Base-by-base conservation (phyloP, 164 flowering plant species). In the Chloranthus sessilifolius region DNA sequence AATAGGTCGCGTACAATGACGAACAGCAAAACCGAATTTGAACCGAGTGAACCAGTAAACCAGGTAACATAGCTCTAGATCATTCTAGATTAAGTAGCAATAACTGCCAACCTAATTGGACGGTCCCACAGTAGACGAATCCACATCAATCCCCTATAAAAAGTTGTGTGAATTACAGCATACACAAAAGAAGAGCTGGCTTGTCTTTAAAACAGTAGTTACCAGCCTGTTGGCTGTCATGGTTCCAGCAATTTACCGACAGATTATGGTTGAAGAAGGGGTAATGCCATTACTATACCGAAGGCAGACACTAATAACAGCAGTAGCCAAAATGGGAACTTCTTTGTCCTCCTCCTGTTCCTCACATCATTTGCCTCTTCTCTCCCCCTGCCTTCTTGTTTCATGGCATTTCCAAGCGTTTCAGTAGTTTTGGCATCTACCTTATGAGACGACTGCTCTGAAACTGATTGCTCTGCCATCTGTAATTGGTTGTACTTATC, bases 231-330 rank as follows among this genome's bases (percentile, higher is more conserved):
- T n/a, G n/a, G n/a, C n/a, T n/a, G n/a, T n/a, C n/a, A n/a, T n/a
- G n/a, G n/a, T 20, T 36, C 17, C 24, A 45, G 30, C 14, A 45
- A 25, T 25, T 29, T 14, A 24, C 11, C 14, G 6, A 15, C 12
- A 24, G 12, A 42, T 83, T 73, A 83, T 43, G 62, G 85, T 62
- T 85, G 94, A 58, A 86, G 84, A 49, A 88, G 65, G 61, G 96
- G 96, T 62, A 88, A 61, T 2, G 95, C 85, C 95, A 88, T 88
- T 27, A 88, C 75, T 28, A 70, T 27, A 17, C 95, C 81, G 51
- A 86, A 82, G 52, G 84, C 67, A 12, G 87, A 85, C 36, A 77
- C 46, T 17, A 88, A 67, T 70, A 92, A 61, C 35, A 88, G n/a
- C 61, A 84, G 53, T 72, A 84, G 43, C 95, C 97, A 92, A 17